Base-by-base conservation (phyloP, 2,329 filamentous ascomycete species). In the Trichophyton equinum region DNA sequence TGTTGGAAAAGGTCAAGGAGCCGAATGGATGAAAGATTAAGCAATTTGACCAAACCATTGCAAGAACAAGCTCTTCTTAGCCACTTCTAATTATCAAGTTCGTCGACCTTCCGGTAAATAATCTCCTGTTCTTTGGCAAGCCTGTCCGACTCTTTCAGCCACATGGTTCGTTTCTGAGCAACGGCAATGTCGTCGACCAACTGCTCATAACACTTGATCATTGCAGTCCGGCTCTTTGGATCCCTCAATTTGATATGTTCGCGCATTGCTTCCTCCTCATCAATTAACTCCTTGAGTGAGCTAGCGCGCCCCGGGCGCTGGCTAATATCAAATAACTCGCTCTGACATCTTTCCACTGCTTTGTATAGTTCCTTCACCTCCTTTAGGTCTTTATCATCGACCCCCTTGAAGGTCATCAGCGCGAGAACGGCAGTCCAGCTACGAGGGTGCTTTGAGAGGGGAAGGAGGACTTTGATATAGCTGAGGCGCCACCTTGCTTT, bases 351-450 rank as follows among this genome's bases (percentile, higher is more conserved):
- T 40, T 70, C 55, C 13, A 63, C 57, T 0, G 62, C 58, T 8
- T 64, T 60, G n/a, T 64, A 60, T 51, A 66, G 62, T 15, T 57
- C 61, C 1, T 65, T 62, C 30, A 72, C 60, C 18, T 64, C 61
- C 38, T 66, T 64, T 66, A 67, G 68, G 13, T 66, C 66, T 4
- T 62, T 62, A 2, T 58, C 33, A 0, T 65, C 62, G 25, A 72
- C 68, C 25, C 64, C 63, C 11, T 65, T 61, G 25, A 69, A 71
- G 0, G 69, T 69, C 60, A 65, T 62, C 40, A 70, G 57, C n/a
- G 71, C 66, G 27, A 71, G 59, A 1, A 68, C 67, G n/a, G 67
- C 67, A 0, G 69, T 71, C 61, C 66, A 68, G 69, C 68, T 71
- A 2, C 65, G 63, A 13, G 62, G 62, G 36, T 67, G 64, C 15